Evolutionary conservation across 805 yeast genomes (phyloP).

Genomic region (Metschnikowia similis): DNA sequence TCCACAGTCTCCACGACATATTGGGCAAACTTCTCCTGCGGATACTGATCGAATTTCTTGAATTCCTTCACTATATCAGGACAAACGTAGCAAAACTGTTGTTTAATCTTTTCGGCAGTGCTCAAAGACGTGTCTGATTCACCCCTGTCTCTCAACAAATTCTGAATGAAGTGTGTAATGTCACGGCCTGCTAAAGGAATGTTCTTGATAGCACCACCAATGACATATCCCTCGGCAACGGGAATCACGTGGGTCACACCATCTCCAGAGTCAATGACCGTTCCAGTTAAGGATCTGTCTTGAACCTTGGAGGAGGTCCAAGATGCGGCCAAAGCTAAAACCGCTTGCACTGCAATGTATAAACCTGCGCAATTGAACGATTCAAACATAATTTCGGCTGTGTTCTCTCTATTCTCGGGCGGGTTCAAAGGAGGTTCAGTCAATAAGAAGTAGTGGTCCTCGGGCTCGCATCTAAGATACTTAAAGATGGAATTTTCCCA

Average conservation of each 20-base stretch:
- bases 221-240: conserved; percentile 98
- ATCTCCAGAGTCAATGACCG: conserved; percentile 97
- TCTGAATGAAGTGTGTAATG: conserved; percentile 89
- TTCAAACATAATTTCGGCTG: conserved; percentile 99
- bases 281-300: conserved; percentile 95
- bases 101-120: conserved; percentile 96
- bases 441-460: conserved; percentile 90
- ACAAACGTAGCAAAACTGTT: conserved; percentile 93
- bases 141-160: conserved; percentile 92
- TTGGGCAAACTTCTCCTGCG: conserved; percentile 85
- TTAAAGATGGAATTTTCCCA: conserved; percentile 98
- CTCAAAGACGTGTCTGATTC: conserved; percentile 89
- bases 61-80: conserved; percentile 98
- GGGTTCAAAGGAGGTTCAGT: conserved; percentile 99
- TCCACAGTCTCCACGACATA: conserved; percentile 83
- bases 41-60: conserved; percentile 88
- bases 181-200: conserved; percentile 99
- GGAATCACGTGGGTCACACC: conserved; percentile 99
- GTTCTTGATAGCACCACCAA: conserved; percentile 94
- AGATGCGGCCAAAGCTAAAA: conserved; percentile 94
- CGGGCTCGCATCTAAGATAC: conserved; percentile 96
- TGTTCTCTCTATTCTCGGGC: conserved; percentile 98
- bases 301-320: conserved; percentile 97
- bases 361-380: conserved; percentile 98
- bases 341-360: conserved; percentile 98